Percentiles rank a stretch among this genome's conserved stretches.
These are phyloP conservation scores for Aquilaria agallochum DNA, from an alignment of 441 rosid species.

Conservation along the genomic window DNA sequence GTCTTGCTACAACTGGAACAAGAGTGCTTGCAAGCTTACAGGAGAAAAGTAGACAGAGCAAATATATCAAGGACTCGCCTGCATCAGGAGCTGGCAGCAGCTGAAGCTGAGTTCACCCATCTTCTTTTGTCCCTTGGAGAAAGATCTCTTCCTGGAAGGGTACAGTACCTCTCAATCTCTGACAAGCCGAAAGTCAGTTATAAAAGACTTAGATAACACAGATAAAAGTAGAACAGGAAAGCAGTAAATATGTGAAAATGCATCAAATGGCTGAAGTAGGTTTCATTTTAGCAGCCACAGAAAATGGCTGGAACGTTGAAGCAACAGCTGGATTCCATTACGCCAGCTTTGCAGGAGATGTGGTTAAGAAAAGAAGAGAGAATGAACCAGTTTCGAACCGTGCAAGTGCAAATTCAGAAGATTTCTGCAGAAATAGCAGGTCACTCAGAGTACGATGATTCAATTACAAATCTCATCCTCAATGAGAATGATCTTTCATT, in stretches of 20 bases:
- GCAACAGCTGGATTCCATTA: conserved; percentile 86
- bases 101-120: conserved; percentile 97
- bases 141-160: conserved; percentile 96
- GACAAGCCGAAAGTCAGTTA: conserved; percentile 6
- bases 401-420: conserved; percentile 82
- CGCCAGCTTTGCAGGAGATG: conserved; percentile 92
- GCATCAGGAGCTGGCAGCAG: conserved; percentile 95
- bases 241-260: background rate
- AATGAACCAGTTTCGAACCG: conserved; percentile 66
- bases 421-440: conserved; percentile 93
- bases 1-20: conserved; percentile 85
- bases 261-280: background rate
- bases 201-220: background rate
- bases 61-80: conserved; percentile 90
- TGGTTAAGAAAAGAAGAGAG: conserved; percentile 80
- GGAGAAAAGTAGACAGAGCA: conserved; percentile 97
- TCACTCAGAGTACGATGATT: conserved; percentile 63
- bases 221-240: background rate
- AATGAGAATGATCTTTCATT: conserved; percentile 84
- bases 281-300: conserved; percentile 54
- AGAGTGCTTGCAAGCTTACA: conserved; percentile 87
- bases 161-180: conserved; percentile 27
- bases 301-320: conserved; percentile 82
- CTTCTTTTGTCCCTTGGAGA: conserved; percentile 95
- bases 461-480: conserved; percentile 49